phyloP scores from a whole-genome alignment of 345 rosid species.

The Syzygium jambos region DNA sequence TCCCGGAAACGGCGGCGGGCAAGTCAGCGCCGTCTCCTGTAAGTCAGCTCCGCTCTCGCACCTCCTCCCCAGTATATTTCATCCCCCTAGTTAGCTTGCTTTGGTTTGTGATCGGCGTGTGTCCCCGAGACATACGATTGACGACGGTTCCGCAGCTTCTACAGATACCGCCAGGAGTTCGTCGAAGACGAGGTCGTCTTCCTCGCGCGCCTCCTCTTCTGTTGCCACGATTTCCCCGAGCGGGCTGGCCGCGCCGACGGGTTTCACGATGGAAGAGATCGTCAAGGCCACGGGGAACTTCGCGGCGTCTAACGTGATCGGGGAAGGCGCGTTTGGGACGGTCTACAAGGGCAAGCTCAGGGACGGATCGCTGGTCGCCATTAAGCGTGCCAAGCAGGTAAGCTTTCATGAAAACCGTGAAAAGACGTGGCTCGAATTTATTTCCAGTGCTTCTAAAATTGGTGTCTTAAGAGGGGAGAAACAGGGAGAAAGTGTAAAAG shows the following conservation, averaged over 20 bases:
- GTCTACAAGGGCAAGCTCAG: constrained; percentile 73
- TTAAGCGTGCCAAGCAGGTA: constrained; percentile 89
- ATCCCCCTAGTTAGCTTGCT: too few relatives aligned
- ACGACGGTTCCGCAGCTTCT: constrained; percentile 23
- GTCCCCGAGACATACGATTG: background rate
- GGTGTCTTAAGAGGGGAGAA: background rate
- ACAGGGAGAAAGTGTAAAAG: background rate
- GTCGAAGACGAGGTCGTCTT: constrained; percentile 27
- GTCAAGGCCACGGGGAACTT: constrained; percentile 70
- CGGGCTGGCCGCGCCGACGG: constrained; percentile 21
- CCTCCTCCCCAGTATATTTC: too few relatives aligned
- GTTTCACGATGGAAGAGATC: constrained; percentile 58
- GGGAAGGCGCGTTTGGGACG: constrained; percentile 76
- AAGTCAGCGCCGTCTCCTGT: constrained; percentile 39
- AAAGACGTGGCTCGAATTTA: background rate
- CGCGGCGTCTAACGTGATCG: constrained; percentile 48
- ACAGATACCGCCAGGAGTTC: constrained; percentile 34
- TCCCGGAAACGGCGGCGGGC: constrained; percentile 5
- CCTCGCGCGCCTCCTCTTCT: constrained; percentile 27
- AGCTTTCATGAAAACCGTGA: background rate
- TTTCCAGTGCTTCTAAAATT: background rate
- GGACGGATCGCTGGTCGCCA: constrained; percentile 79
- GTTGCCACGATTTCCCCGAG: constrained; percentile 30
- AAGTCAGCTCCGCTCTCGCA: constrained; percentile 12
- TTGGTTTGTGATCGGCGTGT: too few relatives aligned